Conservation (phyloP, 2,329 filamentous ascomycete genomes). For the Elsinoe batatas region DNA sequence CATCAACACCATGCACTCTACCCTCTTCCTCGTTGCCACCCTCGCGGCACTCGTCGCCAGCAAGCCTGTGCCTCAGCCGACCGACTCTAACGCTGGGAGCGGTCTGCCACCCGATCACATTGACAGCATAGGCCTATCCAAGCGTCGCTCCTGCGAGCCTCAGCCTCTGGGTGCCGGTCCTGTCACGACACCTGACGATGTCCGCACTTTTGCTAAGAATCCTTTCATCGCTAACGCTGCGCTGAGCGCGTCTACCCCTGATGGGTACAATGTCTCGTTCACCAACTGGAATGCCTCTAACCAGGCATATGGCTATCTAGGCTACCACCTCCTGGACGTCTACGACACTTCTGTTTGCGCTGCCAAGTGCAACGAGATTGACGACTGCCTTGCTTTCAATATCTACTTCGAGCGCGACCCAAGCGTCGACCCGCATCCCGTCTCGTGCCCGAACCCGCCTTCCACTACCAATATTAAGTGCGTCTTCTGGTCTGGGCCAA, state of each 20-base stretch:
- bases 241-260: conserved; percentile 12
- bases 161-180: not conserved
- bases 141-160: not conserved
- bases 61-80: not conserved
- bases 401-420: conserved; percentile 19
- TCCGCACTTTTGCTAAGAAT: conserved; percentile 15
- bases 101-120: not conserved
- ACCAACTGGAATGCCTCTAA: conserved; percentile 15
- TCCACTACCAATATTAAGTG: conserved; percentile 18
- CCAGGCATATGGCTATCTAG: conserved; percentile 19
- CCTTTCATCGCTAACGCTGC: conserved; percentile 16
- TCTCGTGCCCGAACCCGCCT: conserved; percentile 15
- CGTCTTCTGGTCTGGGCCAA: conserved; percentile 17
- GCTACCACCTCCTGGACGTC: conserved; percentile 18
- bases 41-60: not conserved
- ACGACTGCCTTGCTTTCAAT: conserved; percentile 19
- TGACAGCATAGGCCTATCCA: not conserved
- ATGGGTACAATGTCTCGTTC: conserved; percentile 17
- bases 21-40: not conserved
- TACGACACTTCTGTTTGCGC: conserved; percentile 25
- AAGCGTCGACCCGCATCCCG: conserved; percentile 17
- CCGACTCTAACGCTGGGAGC: not conserved
- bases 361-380: conserved; percentile 17
- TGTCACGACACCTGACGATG: conserved; percentile 15
- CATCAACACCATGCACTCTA: not conserved